These are phyloP conservation scores for Penicillium sp. DNA, from an alignment of 2,329 filamentous ascomycete species.

Conservation along the genomic window DNA sequence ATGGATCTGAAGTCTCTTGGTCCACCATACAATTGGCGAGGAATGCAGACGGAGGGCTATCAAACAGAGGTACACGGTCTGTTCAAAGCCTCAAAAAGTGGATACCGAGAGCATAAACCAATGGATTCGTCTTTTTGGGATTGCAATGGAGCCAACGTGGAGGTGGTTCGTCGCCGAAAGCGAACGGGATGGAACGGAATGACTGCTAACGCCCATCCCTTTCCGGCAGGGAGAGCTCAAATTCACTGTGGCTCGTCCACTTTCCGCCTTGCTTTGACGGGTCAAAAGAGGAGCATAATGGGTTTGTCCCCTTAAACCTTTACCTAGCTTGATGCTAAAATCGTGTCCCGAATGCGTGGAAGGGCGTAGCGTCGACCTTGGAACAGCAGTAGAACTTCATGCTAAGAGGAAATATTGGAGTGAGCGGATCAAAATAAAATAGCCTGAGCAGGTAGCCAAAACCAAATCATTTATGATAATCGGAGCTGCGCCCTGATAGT, in stretches of 20 bases:
- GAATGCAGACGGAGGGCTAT: constrained; percentile 19
- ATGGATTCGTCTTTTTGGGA: background rate
- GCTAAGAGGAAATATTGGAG: background rate
- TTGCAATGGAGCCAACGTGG: background rate
- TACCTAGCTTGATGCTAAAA: background rate
- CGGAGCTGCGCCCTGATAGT: background rate
- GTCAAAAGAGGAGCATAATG: background rate
- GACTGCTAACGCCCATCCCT: constrained; percentile 15
- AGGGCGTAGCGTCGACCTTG: background rate
- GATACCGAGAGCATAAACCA: background rate
- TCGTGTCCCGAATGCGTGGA: background rate
- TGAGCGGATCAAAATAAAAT: too few species aligned
- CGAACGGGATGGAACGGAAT: constrained; percentile 15
- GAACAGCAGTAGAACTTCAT: background rate
- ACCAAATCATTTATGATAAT: background rate
- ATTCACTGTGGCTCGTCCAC: background rate
- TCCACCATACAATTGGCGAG: constrained; percentile 14
- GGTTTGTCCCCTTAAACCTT: background rate
- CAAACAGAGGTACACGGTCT: constrained; percentile 8
- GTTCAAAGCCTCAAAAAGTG: background rate
- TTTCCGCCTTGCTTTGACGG: background rate
- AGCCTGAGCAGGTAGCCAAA: too few species aligned
- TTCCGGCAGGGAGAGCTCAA: constrained; percentile 9
- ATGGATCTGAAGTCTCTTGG: constrained; percentile 10
- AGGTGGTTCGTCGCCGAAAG: constrained; percentile 10